Base-by-base conservation (phyloP, 2,329 filamentous ascomycete genomes). In the Zalaria sp. region DNA sequence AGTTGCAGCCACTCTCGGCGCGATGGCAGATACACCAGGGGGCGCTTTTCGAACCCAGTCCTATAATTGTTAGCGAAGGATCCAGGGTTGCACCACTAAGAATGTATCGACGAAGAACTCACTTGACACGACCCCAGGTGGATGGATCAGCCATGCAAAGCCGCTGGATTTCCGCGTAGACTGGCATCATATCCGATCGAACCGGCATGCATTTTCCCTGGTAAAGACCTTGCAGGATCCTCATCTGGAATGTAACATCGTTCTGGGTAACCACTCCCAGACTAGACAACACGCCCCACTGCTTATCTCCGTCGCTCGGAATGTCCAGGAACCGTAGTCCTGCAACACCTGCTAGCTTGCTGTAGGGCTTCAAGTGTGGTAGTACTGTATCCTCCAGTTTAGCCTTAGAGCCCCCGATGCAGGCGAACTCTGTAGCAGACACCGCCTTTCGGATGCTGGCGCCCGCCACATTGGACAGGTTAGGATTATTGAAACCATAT, bases 321-420 rank as follows among this genome's bases (percentile, higher is more conserved):
- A 43, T 3, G 27, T 43, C 41, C 8, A 43, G 25, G 11, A 43
- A 43, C 4, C 39, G 26, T 3, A 43, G 38, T 5, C 32, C 31
- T 8, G n/a, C 27, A 25, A 10, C 26, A 3, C n/a, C 5, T 1
- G 29, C 25, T 4, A 36, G 27, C 2, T 3, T 8, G 11, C 25
- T n/a, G 25, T 25, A 35, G 27, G 35, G 31, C 11, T 36, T 35
- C 26, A 43, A 11, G 8, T 36, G 8, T 2, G 41, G 41, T 8
- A 43, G 41, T 5, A 43, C 35, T n/a, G 41, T 39, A 5, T 43
- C 41, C 4, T 27, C 11, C 5, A 43, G 37, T n/a, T 27, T 39
- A 7, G 32, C 37, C 3, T 2, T 43, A 8, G n/a, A 31, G 11
- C 36, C 37, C n/a, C 38, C 32, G 1, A 27, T 35, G 10, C 41